Evolutionary conservation across 495 filamentous ascomycete genomes (phyloP), one percentile per base, ranked within the genome.

Genomic region (Penicilliopsis zonata): DNA sequence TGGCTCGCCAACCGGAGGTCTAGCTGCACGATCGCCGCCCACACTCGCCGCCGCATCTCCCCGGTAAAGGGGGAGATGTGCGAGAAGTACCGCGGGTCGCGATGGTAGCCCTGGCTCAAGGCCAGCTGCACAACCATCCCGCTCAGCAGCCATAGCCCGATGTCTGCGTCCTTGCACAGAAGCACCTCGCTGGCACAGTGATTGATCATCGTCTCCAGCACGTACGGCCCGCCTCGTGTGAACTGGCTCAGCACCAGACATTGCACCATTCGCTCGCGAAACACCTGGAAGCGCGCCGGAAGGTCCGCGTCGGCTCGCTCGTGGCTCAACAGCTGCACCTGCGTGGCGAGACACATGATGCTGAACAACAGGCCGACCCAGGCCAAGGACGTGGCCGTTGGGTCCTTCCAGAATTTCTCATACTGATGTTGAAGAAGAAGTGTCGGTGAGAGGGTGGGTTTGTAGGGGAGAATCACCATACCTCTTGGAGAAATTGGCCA

Each of bases 41-140:
- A 76, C 20, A 68, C 39, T 10, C 73, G 57, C 9, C 70, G 53
- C 12, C 73, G 53, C 50, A 74, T 70, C 44, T 78, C 71, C 4
- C 61, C 69, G 16, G 67, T 49, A 30, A 69, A 71, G 1, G 61
- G 55, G 0, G 65, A 51, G 13, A 78, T 61, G 15, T 44, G 43
- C 4, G 58, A 36, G 28, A 62, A 67, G 33, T 67, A 35, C 9
- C 45, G 46, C 4, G 65, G 47, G 31, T 70, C 62, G 18, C 63
- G 53, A 35, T 70, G 66, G 31, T 65, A 67, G 8, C 65, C 65
- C 58, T 64, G 59, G 27, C 50, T 51, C 40, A 62, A 47, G 3
- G 64, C 60, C 7, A 63, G 41, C 4, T 51, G 50, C 12, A 61
- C 37, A 1, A 52, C 46, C 0, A 63, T 46, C 9, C 52, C 49